Evolutionary conservation across 805 yeast species (phyloP).

Genomic region (Hanseniaspora vineae): DNA sequence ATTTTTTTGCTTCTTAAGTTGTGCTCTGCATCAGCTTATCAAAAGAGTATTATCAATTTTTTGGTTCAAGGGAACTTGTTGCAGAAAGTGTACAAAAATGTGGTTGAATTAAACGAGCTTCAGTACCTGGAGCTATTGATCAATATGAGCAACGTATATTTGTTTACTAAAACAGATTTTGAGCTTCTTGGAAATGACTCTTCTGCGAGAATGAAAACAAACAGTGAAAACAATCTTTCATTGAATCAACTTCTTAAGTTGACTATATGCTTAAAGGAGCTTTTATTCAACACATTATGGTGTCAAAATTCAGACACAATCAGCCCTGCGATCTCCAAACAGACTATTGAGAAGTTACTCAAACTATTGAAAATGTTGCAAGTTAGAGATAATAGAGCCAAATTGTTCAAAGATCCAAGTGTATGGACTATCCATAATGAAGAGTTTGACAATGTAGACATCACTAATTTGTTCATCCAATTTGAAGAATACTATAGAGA

Average conservation of each 20-base stretch:
- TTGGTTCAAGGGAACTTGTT: neutral
- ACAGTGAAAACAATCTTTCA: slow-evolving; percentile 6
- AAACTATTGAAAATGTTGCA: slow-evolving; percentile 16
- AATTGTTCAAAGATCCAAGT: slow-evolving; percentile 9
- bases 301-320: slow-evolving; percentile 2
- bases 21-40: neutral
- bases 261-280: slow-evolving; percentile 11
- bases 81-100: neutral
- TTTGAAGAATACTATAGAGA: slow-evolving; percentile 17
- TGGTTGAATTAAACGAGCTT: neutral
- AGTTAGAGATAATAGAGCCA: slow-evolving; percentile 18
- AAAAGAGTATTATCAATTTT: neutral
- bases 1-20: neutral
- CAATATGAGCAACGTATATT: slow-evolving; percentile 13
- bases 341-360: slow-evolving; percentile 1
- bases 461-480: slow-evolving; percentile 5
- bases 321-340: neutral
- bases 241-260: slow-evolving; percentile 9
- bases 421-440: slow-evolving; percentile 18
- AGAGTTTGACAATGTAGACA: slow-evolving; percentile 7
- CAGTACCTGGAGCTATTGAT: slow-evolving; percentile 6
- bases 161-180: slow-evolving; percentile 18
- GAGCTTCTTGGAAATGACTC: slow-evolving; percentile 12
- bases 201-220: neutral
- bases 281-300: slow-evolving; percentile 16